Conservation (phyloP, 305 asterid species). For the Lippia alba region DNA sequence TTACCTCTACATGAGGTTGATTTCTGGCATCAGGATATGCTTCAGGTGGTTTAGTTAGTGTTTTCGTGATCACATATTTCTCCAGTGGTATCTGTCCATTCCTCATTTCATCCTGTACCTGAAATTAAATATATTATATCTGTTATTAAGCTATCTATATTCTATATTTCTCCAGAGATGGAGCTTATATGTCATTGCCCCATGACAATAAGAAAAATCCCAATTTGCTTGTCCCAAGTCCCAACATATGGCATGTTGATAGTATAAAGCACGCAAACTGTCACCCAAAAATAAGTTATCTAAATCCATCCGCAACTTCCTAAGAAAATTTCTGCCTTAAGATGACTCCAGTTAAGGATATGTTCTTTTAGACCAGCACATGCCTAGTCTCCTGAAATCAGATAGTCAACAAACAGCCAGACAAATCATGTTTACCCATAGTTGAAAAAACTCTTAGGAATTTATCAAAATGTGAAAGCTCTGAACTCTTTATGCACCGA, state of each 20-base stretch:
- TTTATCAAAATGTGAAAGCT: slow-evolving; percentile 2
- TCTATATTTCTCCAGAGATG: slow-evolving; percentile 17
- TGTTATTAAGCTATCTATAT: slow-evolving; percentile 16
- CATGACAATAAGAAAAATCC: slow-evolving; percentile 16
- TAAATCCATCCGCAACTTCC: slow-evolving; percentile 20
- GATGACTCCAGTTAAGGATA: slow-evolving; percentile 20
- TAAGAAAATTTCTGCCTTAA: slow-evolving; percentile 19
- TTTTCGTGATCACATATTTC: slow-evolving; percentile 88
- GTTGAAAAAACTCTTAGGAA: not conserved
- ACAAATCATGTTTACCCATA: not conserved
- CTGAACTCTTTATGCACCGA: not conserved
- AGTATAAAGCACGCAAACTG: slow-evolving; percentile 7
- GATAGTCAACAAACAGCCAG: slow-evolving; percentile 16
- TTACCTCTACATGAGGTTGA: slow-evolving; percentile 98
- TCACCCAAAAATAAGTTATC: slow-evolving; percentile 1
- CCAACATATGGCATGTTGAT: slow-evolving; percentile 9
- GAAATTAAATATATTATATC: slow-evolving; percentile 35
- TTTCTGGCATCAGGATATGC: slow-evolving; percentile 92
- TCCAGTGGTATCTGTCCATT: slow-evolving; percentile 85
- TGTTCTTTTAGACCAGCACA: not conserved
- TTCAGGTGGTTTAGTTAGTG: slow-evolving; percentile 95
- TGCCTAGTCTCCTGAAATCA: slow-evolving; percentile 5
- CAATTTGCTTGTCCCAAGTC: slow-evolving; percentile 20
- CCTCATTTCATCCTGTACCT: slow-evolving; percentile 97
- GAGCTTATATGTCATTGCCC: slow-evolving; percentile 17